Base-by-base conservation (phyloP, 495 filamentous ascomycete species). In the Penicillium paradoxum region DNA sequence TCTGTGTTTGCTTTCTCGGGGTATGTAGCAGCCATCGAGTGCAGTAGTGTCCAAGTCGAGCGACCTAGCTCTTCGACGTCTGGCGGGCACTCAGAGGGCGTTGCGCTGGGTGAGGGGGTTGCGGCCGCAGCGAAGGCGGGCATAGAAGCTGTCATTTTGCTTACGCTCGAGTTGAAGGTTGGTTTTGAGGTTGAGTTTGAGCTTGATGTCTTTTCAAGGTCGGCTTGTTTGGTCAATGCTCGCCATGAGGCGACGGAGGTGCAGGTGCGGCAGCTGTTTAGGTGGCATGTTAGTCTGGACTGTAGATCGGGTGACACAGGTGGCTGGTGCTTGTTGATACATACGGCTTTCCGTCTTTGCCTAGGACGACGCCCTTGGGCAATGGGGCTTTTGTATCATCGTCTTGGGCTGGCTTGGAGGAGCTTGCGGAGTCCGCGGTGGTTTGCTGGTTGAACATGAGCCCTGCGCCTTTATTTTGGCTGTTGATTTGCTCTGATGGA, bases 281-380 rank as follows among this genome's bases (percentile, higher is more conserved):
- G 65, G 49, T 55, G 50, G 24, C 15, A n/a, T 49, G 11, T 46
- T 53, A 29, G 19, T 38, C 32, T 46, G 37, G 13, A n/a, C 6
- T 47, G 5, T 14, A 32, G 4, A 36, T 3, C n/a, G 32, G 14
- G 0, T 3, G 21, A 3, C 1, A 5, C 4, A 2, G 19, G n/a
- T 5, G 22, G 30, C 0, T 24, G 1, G 39, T 27, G 24, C 3
- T 3, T 3, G 14, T 11, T 18, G 32, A 8, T 45, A 68, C 89
- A 71, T 77, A 97, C 93, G 92, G 93, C 73, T 97, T 97, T 40
- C 93, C 93, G 76, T 98, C 89, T 59, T 91, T 89, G 39, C 86
- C 93, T 34, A 97, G 73, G 3, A 96, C 81, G 6, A 96, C 77
- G 55, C 91, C 92, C 67, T 90, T 95, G 13, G 89, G 86, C 24